A percentile compares a stretch with the other conserved stretches of the same genome.
phyloP scores from a whole-genome alignment of 108 stramenopile species.

The Nitzschia inconspicua region DNA sequence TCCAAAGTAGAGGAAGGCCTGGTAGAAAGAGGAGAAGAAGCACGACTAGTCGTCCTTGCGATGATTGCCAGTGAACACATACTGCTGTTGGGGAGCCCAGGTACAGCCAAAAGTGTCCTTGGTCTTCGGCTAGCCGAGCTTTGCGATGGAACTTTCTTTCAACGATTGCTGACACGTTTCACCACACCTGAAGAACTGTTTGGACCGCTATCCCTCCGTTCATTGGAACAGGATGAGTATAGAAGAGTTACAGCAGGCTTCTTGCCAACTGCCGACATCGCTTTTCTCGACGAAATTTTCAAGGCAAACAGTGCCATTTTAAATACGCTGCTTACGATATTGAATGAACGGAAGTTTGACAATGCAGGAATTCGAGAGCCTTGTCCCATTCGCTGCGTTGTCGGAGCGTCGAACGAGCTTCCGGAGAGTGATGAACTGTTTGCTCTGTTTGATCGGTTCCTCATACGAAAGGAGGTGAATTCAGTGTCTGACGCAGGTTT shows the following conservation, averaged over 20 bases:
- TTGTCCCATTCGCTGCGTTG: slow-evolving; percentile 68
- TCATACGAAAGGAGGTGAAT: slow-evolving; percentile 58
- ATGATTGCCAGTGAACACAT: slow-evolving; percentile 68
- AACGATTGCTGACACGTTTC: slow-evolving; percentile 67
- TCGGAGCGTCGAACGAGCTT: slow-evolving; percentile 76
- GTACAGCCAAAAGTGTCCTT: slow-evolving; percentile 49
- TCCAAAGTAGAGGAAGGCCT: slow-evolving; percentile 45
- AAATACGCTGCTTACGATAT: slow-evolving; percentile 71
- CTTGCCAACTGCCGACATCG: slow-evolving; percentile 56
- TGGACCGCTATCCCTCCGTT: slow-evolving; percentile 55
- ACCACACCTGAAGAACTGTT: slow-evolving; percentile 78
- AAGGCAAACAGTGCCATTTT: slow-evolving; percentile 77
- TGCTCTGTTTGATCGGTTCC: slow-evolving; percentile 73
- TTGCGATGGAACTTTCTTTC: slow-evolving; percentile 69
- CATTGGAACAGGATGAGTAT: slow-evolving; percentile 73
- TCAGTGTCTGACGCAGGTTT: slow-evolving; percentile 72
- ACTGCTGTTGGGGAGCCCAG: slow-evolving; percentile 53
- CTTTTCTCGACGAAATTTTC: slow-evolving; percentile 74
- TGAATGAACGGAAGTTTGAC: slow-evolving; percentile 76
- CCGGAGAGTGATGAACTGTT: slow-evolving; percentile 73
- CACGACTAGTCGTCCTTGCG: slow-evolving; percentile 58
- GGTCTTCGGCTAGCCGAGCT: slow-evolving; percentile 53
- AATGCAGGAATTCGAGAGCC: slow-evolving; percentile 53
- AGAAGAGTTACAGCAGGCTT: slow-evolving; percentile 61
- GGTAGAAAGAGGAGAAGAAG: slow-evolving; percentile 65